Base-by-base conservation (phyloP, 202 grass and related monocot genomes). In the Setaria italica region DNA sequence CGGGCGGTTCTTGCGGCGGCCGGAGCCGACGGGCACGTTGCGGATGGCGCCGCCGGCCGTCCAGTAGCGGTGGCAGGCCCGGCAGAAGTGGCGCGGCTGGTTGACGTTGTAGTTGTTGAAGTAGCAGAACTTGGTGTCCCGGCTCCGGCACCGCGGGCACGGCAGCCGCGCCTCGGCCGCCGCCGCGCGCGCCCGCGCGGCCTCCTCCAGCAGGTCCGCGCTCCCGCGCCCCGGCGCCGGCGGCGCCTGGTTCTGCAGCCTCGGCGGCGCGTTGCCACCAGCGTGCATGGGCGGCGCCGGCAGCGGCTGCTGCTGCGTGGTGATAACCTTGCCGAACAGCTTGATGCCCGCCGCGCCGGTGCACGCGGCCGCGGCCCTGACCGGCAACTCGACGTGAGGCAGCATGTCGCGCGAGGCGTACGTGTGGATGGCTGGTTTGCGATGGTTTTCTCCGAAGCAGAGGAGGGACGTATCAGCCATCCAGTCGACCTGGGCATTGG, bases 91-190 rank as follows among this genome's bases (percentile, higher is more conserved):
- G 7, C 93, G 93, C 47, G 93, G 93, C 89, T 95, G 93, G 88
- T 93, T 93, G 58, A 95, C 78, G 84, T 93, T 95, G 88, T 95
- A 95, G 84, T 95, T 95, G 90, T 95, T 95, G 90, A 91, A 95
- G 86, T 93, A 95, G 85, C 94, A 95, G 79, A 95, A 95, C 84
- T 95, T 95, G 84, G 94, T 95, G 80, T 95, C 91, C 81, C 51
- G 79, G 91, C 91, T 93, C 63, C 75, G 76, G 94, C 94, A 95
- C n/a, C 94, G 77, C 14, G 94, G 91, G 78, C 94, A 95, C 70
- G 91, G 84, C 88, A 95, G 87, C 67, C 71, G 84, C 68, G 74
- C 74, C 80, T 72, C 86, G 0, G 80, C 80, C 66, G 86, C 81
- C 65, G 64, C 76, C 3, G 81, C 84, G 57, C 82, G 73, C 33